These are phyloP conservation scores for Xerophyta viscosa DNA, from an alignment of 106 monocot species.

Conservation along the genomic window DNA sequence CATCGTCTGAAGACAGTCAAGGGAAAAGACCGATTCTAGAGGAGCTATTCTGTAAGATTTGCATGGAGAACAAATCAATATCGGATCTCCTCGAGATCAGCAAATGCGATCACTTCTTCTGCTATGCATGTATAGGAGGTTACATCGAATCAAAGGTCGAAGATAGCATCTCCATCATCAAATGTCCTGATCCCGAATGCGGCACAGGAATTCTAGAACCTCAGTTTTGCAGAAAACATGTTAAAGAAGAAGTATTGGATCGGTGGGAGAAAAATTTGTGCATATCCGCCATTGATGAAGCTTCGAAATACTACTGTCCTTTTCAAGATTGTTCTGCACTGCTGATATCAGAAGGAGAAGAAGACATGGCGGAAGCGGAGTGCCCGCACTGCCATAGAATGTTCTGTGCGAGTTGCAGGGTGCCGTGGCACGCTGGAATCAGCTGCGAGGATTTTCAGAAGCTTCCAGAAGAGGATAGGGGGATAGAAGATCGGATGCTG, in stretches of 20 bases:
- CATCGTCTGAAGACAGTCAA: no score
- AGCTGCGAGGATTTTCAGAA: conserved; percentile 22
- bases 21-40: no score
- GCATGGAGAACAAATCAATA: conserved; percentile 12
- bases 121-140: conserved; percentile 19
- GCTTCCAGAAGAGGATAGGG: conserved; percentile 1
- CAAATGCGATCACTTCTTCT: conserved; percentile 32
- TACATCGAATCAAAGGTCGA: conserved; percentile 26
- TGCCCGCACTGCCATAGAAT: conserved; percentile 40
- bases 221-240: conserved; percentile 1
- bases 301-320: conserved; percentile 33
- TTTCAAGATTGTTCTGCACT: conserved; percentile 50
- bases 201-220: conserved; percentile 8
- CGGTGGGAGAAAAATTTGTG: conserved; percentile 24
- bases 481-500: not conserved
- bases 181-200: conserved; percentile 23
- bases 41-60: conserved; percentile 42
- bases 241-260: conserved; percentile 23
- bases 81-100: not conserved
- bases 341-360: conserved; percentile 14
- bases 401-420: conserved; percentile 52
- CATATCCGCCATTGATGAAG: conserved; percentile 14
- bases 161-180: conserved; percentile 8
- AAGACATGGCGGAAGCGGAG: conserved; percentile 19
- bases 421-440: conserved; percentile 44